Evolutionary conservation across 768 basidiomycete species (phyloP).

Genomic region (Mycena chlorophos): DNA sequence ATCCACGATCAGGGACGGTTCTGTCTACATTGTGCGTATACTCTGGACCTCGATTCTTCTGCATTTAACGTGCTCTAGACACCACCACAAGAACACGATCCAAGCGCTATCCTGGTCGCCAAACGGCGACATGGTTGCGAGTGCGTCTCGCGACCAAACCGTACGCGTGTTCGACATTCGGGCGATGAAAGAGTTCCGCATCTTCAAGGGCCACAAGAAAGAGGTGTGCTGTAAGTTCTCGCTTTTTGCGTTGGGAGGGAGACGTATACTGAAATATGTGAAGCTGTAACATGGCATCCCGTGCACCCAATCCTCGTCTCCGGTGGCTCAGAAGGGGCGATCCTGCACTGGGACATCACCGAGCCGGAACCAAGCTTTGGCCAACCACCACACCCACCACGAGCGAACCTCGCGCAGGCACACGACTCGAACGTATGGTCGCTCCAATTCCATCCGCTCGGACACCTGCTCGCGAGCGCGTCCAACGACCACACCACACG

Average conservation of each 20-base stretch:
- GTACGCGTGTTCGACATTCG: slow-evolving; percentile 97
- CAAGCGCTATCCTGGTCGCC: slow-evolving; percentile 93
- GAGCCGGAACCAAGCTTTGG: slow-evolving; percentile 53
- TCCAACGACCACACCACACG: slow-evolving; percentile 99
- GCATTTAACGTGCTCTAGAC: slow-evolving; percentile 49
- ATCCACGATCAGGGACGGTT: slow-evolving; percentile 88
- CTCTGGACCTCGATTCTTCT: background rate
- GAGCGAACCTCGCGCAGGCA: slow-evolving; percentile 88
- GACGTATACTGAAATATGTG: background rate
- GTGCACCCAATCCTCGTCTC: slow-evolving; percentile 89
- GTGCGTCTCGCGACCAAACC: slow-evolving; percentile 92
- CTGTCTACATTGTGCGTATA: slow-evolving; percentile 81
- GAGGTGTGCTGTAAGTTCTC: slow-evolving; percentile 86
- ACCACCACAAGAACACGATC: slow-evolving; percentile 96
- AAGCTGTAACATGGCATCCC: slow-evolving; percentile 96
- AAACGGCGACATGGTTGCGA: slow-evolving; percentile 90
- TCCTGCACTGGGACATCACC: slow-evolving; percentile 91
- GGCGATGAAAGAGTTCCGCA: slow-evolving; percentile 92
- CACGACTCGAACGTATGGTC: slow-evolving; percentile 99
- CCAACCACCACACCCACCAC: slow-evolving; percentile 54
- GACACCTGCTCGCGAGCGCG: slow-evolving; percentile 89
- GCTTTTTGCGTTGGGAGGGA: background rate
- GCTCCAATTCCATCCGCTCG: slow-evolving; percentile 91
- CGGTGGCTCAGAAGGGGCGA: slow-evolving; percentile 91
- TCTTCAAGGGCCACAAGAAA: slow-evolving; percentile 95